phyloP scores from a whole-genome alignment of 2,329 filamentous ascomycete genomes.

The Hirsutella rhossiliensis region DNA sequence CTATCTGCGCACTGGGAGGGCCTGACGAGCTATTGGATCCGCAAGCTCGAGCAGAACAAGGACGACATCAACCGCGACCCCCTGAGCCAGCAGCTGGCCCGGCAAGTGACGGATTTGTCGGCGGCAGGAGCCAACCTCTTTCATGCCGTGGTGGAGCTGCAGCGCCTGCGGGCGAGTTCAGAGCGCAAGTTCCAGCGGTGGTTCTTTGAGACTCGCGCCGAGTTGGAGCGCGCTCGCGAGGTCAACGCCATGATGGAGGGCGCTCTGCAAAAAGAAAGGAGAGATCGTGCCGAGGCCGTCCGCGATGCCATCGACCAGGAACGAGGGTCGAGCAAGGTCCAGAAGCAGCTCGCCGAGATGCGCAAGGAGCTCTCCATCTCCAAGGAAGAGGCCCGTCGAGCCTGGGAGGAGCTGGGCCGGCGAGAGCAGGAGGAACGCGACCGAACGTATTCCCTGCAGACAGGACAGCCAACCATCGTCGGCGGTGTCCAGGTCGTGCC shows the following conservation, averaged over 20 bases:
- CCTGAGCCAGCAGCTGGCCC: conserved; percentile 74
- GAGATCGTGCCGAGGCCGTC: conserved; percentile 54
- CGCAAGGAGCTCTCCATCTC: conserved; percentile 87
- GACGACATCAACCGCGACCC: conserved; percentile 75
- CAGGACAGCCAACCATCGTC: conserved; percentile 78
- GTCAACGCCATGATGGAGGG: conserved; percentile 68
- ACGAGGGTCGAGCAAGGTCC: conserved; percentile 59
- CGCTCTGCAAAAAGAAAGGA: conserved; percentile 62
- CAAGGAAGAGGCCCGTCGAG: conserved; percentile 87
- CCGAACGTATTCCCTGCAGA: conserved; percentile 70
- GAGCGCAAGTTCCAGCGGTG: conserved; percentile 97
- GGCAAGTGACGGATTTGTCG: conserved; percentile 94
- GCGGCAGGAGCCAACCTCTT: conserved; percentile 95
- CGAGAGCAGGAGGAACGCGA: conserved; percentile 90
- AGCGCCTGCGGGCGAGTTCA: conserved; percentile 84
- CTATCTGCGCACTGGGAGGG: conserved; percentile 97
- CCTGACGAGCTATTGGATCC: conserved; percentile 93
- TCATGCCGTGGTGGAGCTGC: conserved; percentile 91
- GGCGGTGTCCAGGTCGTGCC: conserved; percentile 93
- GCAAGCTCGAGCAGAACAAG: conserved; percentile 79
- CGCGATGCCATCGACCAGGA: conserved; percentile 54
- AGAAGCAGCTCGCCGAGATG: conserved; percentile 80
- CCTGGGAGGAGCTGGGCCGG: conserved; percentile 93
- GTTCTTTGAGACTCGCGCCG: conserved; percentile 90
- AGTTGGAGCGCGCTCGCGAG: conserved; percentile 78